These are phyloP conservation scores for Lachnellula hyalina DNA, from an alignment of 2,329 filamentous ascomycete species.

Conservation along the genomic window DNA sequence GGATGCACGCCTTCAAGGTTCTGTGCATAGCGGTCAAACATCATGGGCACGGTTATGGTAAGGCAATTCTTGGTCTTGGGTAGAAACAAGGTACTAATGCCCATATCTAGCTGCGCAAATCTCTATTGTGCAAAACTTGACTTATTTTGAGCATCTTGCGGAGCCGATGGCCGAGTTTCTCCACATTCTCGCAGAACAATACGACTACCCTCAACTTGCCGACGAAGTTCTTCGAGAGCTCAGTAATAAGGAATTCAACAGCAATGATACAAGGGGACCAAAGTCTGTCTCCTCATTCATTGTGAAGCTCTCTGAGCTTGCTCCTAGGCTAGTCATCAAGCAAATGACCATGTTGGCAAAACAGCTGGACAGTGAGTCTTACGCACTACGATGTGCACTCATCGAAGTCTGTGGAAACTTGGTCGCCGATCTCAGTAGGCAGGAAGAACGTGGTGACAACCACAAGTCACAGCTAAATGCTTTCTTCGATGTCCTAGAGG, in stretches of 20 bases:
- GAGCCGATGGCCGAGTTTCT: slow-evolving; percentile 99
- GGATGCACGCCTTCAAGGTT: slow-evolving; percentile 97
- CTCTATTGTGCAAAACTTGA: slow-evolving; percentile 93
- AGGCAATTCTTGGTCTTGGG: slow-evolving; percentile 21
- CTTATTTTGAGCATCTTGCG: slow-evolving; percentile 97
- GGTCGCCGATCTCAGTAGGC: slow-evolving; percentile 81
- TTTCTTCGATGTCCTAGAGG: slow-evolving; percentile 94
- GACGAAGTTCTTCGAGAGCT: slow-evolving; percentile 92
- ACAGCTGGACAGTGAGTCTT: slow-evolving; percentile 94
- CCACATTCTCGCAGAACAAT: slow-evolving; percentile 92
- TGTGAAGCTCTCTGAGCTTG: slow-evolving; percentile 85
- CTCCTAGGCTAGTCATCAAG: slow-evolving; percentile 88
- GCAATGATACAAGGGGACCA: slow-evolving; percentile 88
- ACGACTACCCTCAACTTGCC: slow-evolving; percentile 91
- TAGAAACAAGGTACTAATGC: slow-evolving; percentile 29
- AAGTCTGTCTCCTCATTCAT: slow-evolving; percentile 96
- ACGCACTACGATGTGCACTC: slow-evolving; percentile 86
- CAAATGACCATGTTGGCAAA: slow-evolving; percentile 96
- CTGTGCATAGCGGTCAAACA: slow-evolving; percentile 96
- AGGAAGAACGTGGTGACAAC: slow-evolving; percentile 86
- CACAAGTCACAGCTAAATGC: slow-evolving; percentile 93
- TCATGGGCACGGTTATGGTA: slow-evolving; percentile 93
- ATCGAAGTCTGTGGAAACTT: slow-evolving; percentile 98
- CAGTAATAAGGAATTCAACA: slow-evolving; percentile 97
- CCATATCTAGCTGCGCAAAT: slow-evolving; percentile 76